Base-by-base conservation (phyloP, 257 asterid species). In the Verbascum thapsus region DNA sequence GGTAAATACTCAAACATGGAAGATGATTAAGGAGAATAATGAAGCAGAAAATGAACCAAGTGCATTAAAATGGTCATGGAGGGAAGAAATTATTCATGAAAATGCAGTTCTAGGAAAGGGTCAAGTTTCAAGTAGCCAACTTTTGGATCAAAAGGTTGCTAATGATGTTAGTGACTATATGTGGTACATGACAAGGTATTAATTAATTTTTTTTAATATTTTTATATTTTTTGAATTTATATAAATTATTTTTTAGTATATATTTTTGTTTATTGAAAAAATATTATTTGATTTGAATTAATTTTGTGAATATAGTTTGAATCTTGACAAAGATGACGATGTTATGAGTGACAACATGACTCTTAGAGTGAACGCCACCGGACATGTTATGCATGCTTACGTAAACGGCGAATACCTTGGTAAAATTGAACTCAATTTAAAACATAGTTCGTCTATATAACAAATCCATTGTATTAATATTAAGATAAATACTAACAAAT, bases 151-250 rank as follows among this genome's bases (percentile, higher is more conserved):
- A 32, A 85, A 85, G 57, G 69, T 53, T 13, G 49, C 42, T 8
- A 76, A 78, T 67, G 90, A 83, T 68, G 47, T 30, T 9, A 76
- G 80, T 63, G 97, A 90, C 42, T 90, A 90, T 58, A 11, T 87
- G 57, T 90, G 97, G 97, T 87, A 87, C 83, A 87, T 90, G 96
- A 90, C 95, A 1, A 87, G 85, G 96, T 90, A 73, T 0, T n/a
- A 4, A 5, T 10, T 10, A 23, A 19, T 3, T 8, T 19, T n/a
- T 1, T 5, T n/a, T 30, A 8, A 12, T n/a, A 43, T 69, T 12
- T 18, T 42, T 35, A 1, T n/a, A n/a, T 16, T 0, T 12, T 39
- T 7, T 53, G 1, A 26, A 53, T 10, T 6, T 52, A 20, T 7
- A 17, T 8, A 52, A 18, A 1, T 5, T 23, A 1, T 5, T 6